phyloP scores from a whole-genome alignment of 306 rosid species.

The Quercus berberidifolia region DNA sequence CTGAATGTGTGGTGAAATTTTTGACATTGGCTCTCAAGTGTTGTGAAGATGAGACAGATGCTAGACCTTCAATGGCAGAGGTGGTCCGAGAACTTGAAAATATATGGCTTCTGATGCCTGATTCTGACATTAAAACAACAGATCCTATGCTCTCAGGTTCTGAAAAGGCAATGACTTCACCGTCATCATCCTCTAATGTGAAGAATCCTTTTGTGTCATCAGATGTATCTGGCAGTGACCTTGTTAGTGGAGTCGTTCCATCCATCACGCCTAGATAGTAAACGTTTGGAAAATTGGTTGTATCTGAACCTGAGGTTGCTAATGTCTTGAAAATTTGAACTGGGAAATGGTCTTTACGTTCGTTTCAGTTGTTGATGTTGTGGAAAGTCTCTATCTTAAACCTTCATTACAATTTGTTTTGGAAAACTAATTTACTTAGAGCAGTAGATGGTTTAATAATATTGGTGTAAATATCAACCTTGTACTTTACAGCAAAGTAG shows the following conservation, averaged over 20 bases:
- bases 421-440: too few species aligned
- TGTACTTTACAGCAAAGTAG: too few species aligned
- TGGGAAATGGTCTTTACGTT: too few species aligned
- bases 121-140: constrained; percentile 38
- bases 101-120: constrained; percentile 63
- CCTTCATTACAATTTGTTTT: too few species aligned
- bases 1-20: constrained; percentile 67
- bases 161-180: constrained; percentile 36
- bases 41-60: constrained; percentile 68
- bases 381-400: too few species aligned
- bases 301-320: too few species aligned
- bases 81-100: constrained; percentile 82
- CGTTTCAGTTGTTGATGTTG: too few species aligned
- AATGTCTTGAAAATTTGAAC: too few species aligned
- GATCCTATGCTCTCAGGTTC: constrained; percentile 29
- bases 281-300: background rate
- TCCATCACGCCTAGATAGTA: constrained; percentile 80
- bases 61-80: constrained; percentile 79
- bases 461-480: too few species aligned
- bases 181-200: constrained; percentile 56
- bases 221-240: constrained; percentile 89
- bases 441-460: too few species aligned
- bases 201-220: constrained; percentile 50
- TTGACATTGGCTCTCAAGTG: constrained; percentile 69
- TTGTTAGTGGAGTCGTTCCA: constrained; percentile 76